Conservation (phyloP, 2,329 filamentous ascomycete genomes). For the Ploettnerulaceae sp. region DNA sequence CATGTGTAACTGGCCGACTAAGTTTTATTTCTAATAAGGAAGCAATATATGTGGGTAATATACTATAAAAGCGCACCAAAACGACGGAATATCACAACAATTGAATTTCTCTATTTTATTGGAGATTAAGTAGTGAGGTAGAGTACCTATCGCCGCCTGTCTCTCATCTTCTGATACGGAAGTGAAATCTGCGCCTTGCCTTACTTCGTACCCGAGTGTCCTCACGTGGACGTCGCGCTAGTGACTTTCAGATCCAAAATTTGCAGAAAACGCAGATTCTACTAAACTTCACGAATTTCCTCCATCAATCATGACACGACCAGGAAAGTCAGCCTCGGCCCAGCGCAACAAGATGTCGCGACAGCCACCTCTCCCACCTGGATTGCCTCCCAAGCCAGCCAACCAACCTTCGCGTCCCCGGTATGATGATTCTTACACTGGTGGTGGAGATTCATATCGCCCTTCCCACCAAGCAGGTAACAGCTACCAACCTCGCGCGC, state of each 20-base stretch:
- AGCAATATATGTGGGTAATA: too few species aligned
- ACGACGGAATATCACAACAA: too few species aligned
- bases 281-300: not conserved
- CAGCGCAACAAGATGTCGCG: conserved; percentile 26
- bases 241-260: not conserved
- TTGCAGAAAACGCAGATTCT: not conserved
- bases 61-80: too few species aligned
- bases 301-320: conserved; percentile 1
- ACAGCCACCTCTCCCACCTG: conserved; percentile 29
- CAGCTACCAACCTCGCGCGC: conserved; percentile 8
- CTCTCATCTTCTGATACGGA: too few species aligned
- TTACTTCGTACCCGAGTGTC: too few species aligned
- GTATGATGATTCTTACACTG: conserved; percentile 23
- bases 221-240: not conserved
- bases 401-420: conserved; percentile 5
- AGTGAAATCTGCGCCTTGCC: too few species aligned
- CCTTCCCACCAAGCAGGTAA: conserved; percentile 9
- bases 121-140: too few species aligned
- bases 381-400: conserved; percentile 24
- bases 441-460: conserved; percentile 5
- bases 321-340: conserved; percentile 1
- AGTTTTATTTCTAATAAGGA: too few species aligned
- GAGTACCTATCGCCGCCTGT: too few species aligned
- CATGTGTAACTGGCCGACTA: too few species aligned
- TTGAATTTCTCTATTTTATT: too few species aligned